phyloP scores from a whole-genome alignment of 106 monocot genomes.

The Dendrobium nobile region DNA sequence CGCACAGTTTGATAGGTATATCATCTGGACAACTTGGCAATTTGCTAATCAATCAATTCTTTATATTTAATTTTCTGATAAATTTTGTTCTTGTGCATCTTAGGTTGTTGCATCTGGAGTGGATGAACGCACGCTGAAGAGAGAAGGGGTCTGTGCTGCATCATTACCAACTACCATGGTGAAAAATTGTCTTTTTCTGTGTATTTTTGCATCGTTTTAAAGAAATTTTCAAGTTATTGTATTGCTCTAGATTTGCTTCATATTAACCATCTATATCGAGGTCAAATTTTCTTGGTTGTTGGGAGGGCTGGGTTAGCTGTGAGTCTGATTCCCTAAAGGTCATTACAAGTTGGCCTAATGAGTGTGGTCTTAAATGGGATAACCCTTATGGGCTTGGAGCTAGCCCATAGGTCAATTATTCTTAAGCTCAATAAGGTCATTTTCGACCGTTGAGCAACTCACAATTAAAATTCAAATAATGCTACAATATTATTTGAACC shows the following conservation, averaged over 20 bases:
- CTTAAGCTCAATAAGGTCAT: neutral
- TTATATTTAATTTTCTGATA: constrained; percentile 1
- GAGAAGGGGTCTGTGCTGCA: constrained; percentile 99
- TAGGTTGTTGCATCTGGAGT: constrained; percentile 99
- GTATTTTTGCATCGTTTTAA: neutral
- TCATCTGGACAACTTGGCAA: neutral
- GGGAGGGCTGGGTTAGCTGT: neutral
- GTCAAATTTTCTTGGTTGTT: neutral
- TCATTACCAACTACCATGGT: constrained; percentile 99
- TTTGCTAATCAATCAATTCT: neutral
- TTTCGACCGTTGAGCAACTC: neutral
- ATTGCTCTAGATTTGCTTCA: neutral
- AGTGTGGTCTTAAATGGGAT: neutral
- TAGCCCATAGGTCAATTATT: neutral
- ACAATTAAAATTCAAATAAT: neutral
- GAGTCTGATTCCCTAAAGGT: neutral
- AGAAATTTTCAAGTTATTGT: neutral
- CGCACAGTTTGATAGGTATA: neutral
- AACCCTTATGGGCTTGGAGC: neutral
- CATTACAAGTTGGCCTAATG: neutral
- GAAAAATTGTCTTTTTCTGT: constrained; percentile 6
- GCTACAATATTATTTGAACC: neutral
- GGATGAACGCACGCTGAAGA: constrained; percentile 91
- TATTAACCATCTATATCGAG: neutral
- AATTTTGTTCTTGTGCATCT: neutral